Evolutionary conservation across 495 filamentous ascomycete species (phyloP).

Genomic region (Penicillium robsamsonii): DNA sequence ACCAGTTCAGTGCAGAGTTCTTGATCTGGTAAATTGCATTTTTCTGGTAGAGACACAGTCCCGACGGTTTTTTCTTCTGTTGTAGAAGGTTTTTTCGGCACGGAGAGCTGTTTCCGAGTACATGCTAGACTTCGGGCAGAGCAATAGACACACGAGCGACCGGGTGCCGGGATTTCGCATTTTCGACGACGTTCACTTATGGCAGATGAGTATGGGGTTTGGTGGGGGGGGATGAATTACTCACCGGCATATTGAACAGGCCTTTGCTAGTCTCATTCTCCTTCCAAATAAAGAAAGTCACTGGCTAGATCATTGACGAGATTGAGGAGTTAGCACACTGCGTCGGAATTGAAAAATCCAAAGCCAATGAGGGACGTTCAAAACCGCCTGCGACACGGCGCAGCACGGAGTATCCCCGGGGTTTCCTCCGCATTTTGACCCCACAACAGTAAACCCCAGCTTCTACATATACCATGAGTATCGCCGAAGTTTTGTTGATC

Average conservation of each 20-base stretch:
- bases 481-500: neutral
- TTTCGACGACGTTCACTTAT: conserved; percentile 16
- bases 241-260: conserved; percentile 19
- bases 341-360: conserved; percentile 8
- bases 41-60: neutral
- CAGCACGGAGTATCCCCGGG: conserved; percentile 14
- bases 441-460: conserved; percentile 3
- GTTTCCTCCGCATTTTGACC: conserved; percentile 10
- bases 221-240: neutral
- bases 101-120: neutral
- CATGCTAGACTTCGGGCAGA: conserved; percentile 6
- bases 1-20: conserved; percentile 32
- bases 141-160: conserved; percentile 17
- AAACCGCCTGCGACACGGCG: conserved; percentile 20
- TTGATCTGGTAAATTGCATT: conserved; percentile 13
- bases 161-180: conserved; percentile 16
- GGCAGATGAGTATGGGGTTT: neutral
- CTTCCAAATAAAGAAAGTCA: neutral
- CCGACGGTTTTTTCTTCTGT: neutral
- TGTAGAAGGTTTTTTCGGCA: neutral
- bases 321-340: neutral
- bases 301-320: neutral
- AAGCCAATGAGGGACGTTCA: conserved; percentile 17
- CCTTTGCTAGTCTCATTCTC: conserved; percentile 23
- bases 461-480: neutral